A percentile compares a stretch with the other conserved stretches of the same genome.
These are phyloP conservation scores for Manihot esculenta DNA, from an alignment of 441 rosid species.

Conservation along the genomic window DNA sequence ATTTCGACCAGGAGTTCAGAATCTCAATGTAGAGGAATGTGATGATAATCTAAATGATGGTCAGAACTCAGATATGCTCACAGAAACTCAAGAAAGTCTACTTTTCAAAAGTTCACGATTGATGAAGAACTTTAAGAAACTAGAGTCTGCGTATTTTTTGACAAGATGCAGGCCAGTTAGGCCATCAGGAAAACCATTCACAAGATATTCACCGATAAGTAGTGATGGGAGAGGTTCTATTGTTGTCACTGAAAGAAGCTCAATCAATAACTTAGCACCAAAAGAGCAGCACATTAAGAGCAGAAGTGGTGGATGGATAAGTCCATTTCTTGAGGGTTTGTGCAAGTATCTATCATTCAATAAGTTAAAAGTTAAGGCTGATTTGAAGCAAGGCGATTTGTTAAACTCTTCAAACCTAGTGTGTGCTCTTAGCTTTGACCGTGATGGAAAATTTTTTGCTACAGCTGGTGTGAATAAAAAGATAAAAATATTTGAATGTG, in stretches of 20 bases:
- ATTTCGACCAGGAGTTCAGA: constrained; percentile 47
- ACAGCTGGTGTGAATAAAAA: constrained; percentile 97
- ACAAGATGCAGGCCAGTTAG: constrained; percentile 68
- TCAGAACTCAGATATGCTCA: constrained; percentile 34
- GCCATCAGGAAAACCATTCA: constrained; percentile 45
- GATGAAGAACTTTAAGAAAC: constrained; percentile 88
- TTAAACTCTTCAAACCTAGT: constrained; percentile 89
- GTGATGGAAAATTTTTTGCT: constrained; percentile 88
- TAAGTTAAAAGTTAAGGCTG: constrained; percentile 80
- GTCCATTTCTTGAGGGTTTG: constrained; percentile 90
- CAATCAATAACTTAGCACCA: constrained; percentile 55
- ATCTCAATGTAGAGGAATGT: constrained; percentile 40
- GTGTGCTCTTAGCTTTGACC: constrained; percentile 85
- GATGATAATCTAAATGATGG: constrained; percentile 44
- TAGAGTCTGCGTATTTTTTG: constrained; percentile 85
- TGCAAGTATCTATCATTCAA: constrained; percentile 88
- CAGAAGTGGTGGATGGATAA: constrained; percentile 75
- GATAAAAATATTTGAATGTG: constrained; percentile 89
- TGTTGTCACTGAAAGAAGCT: constrained; percentile 76
- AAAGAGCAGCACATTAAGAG: constrained; percentile 44
- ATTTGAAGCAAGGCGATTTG: constrained; percentile 89
- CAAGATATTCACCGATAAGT: constrained; percentile 54
- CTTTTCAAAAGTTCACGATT: constrained; percentile 66
- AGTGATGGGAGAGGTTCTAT: constrained; percentile 76
- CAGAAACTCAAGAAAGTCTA: constrained; percentile 51